Conservation (phyloP, 306 rosid genomes). For the Senna tora region DNA sequence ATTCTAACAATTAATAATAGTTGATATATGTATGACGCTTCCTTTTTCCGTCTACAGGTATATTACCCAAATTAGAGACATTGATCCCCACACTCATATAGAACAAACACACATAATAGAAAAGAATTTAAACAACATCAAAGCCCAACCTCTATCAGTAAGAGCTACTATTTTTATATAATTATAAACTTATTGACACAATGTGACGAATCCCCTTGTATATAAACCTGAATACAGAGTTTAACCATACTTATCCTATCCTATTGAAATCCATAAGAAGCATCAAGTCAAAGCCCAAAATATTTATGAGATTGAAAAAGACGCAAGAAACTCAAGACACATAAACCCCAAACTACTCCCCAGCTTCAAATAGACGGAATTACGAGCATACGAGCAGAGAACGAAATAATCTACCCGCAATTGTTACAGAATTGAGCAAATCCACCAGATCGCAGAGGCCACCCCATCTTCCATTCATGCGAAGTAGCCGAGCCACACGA, state of each 20-base stretch:
- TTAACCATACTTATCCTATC: constrained; percentile 12
- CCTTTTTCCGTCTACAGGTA: constrained; percentile 24
- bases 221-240: constrained; percentile 25
- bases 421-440: constrained; percentile 78
- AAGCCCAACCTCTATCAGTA: not conserved
- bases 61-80: constrained; percentile 38
- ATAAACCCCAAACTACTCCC: constrained; percentile 44
- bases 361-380: constrained; percentile 37
- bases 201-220: constrained; percentile 27
- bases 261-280: constrained; percentile 1
- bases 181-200: constrained; percentile 30
- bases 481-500: constrained; percentile 49
- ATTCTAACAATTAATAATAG: constrained; percentile 22
- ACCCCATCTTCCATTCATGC: constrained; percentile 83
- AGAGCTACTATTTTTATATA: constrained; percentile 5
- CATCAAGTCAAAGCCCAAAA: constrained; percentile 42
- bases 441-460: constrained; percentile 92
- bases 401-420: constrained; percentile 76
- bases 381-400: not conserved
- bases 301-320: constrained; percentile 26
- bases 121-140: not conserved
- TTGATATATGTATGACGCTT: constrained; percentile 9
- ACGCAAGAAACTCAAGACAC: constrained; percentile 4
- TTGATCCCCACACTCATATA: constrained; percentile 24
- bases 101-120: not conserved